Conservation (phyloP, 169 alveolate species). For the Theileria orientalis region DNA sequence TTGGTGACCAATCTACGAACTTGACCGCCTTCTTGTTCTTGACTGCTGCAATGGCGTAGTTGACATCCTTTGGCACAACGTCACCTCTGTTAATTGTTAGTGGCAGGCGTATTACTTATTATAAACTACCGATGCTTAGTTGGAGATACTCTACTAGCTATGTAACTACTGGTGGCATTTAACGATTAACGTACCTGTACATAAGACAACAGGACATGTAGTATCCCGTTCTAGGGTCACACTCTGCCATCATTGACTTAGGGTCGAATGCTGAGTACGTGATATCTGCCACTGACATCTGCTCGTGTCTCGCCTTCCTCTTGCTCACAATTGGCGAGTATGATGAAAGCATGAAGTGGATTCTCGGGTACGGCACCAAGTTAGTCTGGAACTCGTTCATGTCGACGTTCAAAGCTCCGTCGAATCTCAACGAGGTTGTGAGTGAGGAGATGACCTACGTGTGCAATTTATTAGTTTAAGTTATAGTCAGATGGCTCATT, state of each 20-base stretch:
- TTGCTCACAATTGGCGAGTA: slow-evolving; percentile 93
- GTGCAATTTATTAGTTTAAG: background rate
- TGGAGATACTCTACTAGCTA: background rate
- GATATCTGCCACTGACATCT: slow-evolving; percentile 91
- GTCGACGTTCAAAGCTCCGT: slow-evolving; percentile 93
- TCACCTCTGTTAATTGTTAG: slow-evolving; percentile 81
- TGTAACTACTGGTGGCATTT: background rate
- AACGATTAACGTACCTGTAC: slow-evolving; percentile 61
- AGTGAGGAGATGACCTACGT: slow-evolving; percentile 82
- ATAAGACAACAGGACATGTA: slow-evolving; percentile 92
- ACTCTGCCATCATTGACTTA: slow-evolving; percentile 92
- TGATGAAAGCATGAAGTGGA: slow-evolving; percentile 93
- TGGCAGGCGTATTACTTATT: background rate
- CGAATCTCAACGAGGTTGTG: slow-evolving; percentile 94
- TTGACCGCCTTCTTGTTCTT: slow-evolving; percentile 90
- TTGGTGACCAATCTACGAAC: slow-evolving; percentile 96
- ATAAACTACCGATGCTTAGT: background rate
- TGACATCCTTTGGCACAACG: slow-evolving; percentile 93
- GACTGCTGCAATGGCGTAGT: slow-evolving; percentile 89
- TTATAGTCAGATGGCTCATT: background rate
- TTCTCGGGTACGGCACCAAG: slow-evolving; percentile 95
- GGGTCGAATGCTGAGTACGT: slow-evolving; percentile 95
- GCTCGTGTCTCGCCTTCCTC: slow-evolving; percentile 92
- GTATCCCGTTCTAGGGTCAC: slow-evolving; percentile 92
- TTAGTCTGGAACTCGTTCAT: slow-evolving; percentile 93